These are phyloP conservation scores for Calendula officinalis DNA, from an alignment of 129 eudicot genomes.

Conservation along the genomic window DNA sequence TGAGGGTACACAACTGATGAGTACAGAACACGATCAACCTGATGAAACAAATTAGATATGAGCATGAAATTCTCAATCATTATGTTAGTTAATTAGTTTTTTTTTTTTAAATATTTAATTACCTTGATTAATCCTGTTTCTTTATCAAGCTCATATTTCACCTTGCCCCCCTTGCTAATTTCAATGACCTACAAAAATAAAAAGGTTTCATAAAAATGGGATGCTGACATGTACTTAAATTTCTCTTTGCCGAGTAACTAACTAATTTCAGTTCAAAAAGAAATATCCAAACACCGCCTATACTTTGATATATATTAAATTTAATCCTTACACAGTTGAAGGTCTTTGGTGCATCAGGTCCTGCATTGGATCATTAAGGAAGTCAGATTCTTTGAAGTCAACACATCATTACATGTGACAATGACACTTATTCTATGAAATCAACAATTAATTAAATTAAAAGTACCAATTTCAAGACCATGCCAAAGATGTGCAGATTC, in stretches of 20 bases:
- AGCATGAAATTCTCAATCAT: slow-evolving; percentile 5
- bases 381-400: slow-evolving; percentile 5
- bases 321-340: slow-evolving; percentile 74
- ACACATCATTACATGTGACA: slow-evolving; percentile 9
- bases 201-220: slow-evolving; percentile 7
- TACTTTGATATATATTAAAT: background rate
- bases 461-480: slow-evolving; percentile 87
- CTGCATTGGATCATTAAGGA: slow-evolving; percentile 42
- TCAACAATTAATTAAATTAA: background rate
- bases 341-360: slow-evolving; percentile 78
- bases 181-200: slow-evolving; percentile 71
- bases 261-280: background rate
- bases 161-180: slow-evolving; percentile 92
- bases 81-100: slow-evolving; percentile 20
- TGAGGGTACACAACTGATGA: slow-evolving; percentile 97
- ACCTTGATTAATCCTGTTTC: slow-evolving; percentile 93
- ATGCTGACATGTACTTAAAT: background rate
- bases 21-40: slow-evolving; percentile 95
- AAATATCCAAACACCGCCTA: slow-evolving; percentile 1
- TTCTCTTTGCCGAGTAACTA: background rate
- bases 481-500: slow-evolving; percentile 99
- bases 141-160: slow-evolving; percentile 94
- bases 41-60: slow-evolving; percentile 12
- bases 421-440: background rate
- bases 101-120: slow-evolving; percentile 13